Conservation (phyloP, 2,329 filamentous ascomycete genomes). For the Phyllosticta paracitricarpa region DNA sequence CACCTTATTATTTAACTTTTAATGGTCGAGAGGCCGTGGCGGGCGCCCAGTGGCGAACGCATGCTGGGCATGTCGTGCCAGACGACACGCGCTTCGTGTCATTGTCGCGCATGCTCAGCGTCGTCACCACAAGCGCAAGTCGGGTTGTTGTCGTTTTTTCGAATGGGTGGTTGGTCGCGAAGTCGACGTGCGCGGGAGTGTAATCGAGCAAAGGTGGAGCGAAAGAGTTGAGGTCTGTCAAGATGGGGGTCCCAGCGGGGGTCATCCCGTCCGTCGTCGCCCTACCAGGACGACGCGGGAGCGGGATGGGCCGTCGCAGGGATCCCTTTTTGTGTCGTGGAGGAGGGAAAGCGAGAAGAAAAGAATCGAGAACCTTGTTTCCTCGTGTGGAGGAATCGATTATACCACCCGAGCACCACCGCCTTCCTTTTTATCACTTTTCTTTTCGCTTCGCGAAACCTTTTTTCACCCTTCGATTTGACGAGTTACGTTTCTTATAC, state of each 20-base stretch:
- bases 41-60: background rate
- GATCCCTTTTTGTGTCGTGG: background rate
- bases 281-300: background rate
- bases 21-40: background rate
- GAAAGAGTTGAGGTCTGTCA: background rate
- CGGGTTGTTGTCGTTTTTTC: background rate
- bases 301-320: background rate
- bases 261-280: background rate
- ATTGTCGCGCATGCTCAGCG: background rate
- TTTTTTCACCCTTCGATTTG: slow-evolving; percentile 1
- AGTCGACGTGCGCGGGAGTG: background rate
- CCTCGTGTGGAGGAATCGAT: background rate
- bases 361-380: background rate
- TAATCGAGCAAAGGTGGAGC: background rate
- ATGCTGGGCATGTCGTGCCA: background rate
- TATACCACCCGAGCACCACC: background rate
- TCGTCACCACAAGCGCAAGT: background rate
- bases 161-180: background rate
- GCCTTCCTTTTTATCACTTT: background rate
- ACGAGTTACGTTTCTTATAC: slow-evolving; percentile 11
- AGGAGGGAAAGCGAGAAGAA: background rate
- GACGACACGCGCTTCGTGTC: too few species aligned
- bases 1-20: background rate
- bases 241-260: background rate
- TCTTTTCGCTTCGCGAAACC: background rate